Base-by-base conservation (phyloP, 2,329 filamentous ascomycete genomes). In the Verticillium nubilum region DNA sequence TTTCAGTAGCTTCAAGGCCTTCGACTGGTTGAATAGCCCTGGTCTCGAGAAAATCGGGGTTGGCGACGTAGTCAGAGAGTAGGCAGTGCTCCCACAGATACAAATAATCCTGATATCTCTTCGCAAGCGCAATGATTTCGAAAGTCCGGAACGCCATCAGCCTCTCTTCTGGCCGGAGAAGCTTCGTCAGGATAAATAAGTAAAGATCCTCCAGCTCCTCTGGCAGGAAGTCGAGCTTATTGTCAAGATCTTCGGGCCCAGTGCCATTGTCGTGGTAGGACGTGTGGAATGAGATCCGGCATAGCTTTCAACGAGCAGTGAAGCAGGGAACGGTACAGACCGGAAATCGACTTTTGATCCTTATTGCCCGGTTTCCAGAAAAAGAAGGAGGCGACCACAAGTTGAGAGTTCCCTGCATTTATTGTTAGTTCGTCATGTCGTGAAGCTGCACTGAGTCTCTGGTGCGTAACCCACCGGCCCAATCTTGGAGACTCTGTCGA, bases 341-440 rank as follows among this genome's bases (percentile, higher is more conserved):
- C 68, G 1, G 28, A 9, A 6, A 65, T 52, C 0, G 61, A 65
- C 47, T 60, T 65, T 54, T 69, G 67, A 2, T 62, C 28, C 0
- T 27, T 17, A 2, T 56, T 60, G 3, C 66, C 68, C 2, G 59
- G 60, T 17, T 63, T 67, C 68, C 67, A 70, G 47, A 69, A 69
- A 59, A 67, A 70, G 59, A 67, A 70, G n/a, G 42, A 61, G 4
- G 65, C 64, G 13, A 62, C 23, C 1, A 68, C 58, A 7, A 68
- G 57, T 4, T n/a, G 5, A 13, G n/a, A 23, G 7, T 6, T 4
- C 10, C 37, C 37, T 47, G 37, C 7, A 1, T 19, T 10, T 1
- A 23, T n/a, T 23, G 23, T 47, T 25, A 47, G 37, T 2, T 23
- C n/a, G n/a, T 12, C 37, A 2, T 23, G 5, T 10, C 5, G 4